These are phyloP conservation scores for Aspergillus sojae DNA, from an alignment of 2,329 filamentous ascomycete genomes.

Conservation along the genomic window DNA sequence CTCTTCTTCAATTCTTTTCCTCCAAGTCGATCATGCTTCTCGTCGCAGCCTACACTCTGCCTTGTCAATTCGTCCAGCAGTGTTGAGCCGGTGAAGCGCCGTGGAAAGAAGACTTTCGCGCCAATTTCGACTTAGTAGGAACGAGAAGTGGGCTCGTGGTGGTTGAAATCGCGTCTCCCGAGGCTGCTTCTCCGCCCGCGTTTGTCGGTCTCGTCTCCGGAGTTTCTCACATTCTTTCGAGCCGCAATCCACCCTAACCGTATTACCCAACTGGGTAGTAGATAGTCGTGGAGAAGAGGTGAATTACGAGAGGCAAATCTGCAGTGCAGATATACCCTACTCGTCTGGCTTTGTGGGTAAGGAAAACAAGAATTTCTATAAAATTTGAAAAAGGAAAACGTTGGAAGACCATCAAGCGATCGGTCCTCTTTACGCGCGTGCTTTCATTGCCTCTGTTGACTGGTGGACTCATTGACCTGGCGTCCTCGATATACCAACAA, in stretches of 20 bases:
- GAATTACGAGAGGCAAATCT: slow-evolving; percentile 26
- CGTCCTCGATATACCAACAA: slow-evolving; percentile 21
- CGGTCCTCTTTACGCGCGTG: slow-evolving; percentile 5
- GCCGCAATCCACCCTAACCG: slow-evolving; percentile 23
- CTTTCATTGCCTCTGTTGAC: slow-evolving; percentile 18
- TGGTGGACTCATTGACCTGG: slow-evolving; percentile 23
- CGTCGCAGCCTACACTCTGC: slow-evolving; percentile 19
- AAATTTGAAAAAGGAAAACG: slow-evolving; percentile 18
- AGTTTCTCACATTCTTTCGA: slow-evolving; percentile 27
- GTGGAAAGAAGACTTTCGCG: slow-evolving; percentile 7
- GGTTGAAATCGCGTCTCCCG: slow-evolving; percentile 22
- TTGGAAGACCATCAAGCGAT: slow-evolving; percentile 5
- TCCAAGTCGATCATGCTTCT: slow-evolving; percentile 29
- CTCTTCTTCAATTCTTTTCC: slow-evolving; percentile 7
- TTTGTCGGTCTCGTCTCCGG: slow-evolving; percentile 21
- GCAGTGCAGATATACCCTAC: slow-evolving; percentile 34
- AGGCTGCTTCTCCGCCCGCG: slow-evolving; percentile 26
- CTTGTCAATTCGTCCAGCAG: slow-evolving; percentile 26
- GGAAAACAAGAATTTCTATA: slow-evolving; percentile 9
- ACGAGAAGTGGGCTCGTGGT: slow-evolving; percentile 17
- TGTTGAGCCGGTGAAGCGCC: slow-evolving; percentile 23
- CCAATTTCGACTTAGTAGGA: background rate
- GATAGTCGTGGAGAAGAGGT: slow-evolving; percentile 26
- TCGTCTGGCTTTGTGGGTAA: slow-evolving; percentile 20
- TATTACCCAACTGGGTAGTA: slow-evolving; percentile 26